Evolutionary conservation across 805 yeast genomes (phyloP).

Genomic region (Martiniozyma abietophila): DNA sequence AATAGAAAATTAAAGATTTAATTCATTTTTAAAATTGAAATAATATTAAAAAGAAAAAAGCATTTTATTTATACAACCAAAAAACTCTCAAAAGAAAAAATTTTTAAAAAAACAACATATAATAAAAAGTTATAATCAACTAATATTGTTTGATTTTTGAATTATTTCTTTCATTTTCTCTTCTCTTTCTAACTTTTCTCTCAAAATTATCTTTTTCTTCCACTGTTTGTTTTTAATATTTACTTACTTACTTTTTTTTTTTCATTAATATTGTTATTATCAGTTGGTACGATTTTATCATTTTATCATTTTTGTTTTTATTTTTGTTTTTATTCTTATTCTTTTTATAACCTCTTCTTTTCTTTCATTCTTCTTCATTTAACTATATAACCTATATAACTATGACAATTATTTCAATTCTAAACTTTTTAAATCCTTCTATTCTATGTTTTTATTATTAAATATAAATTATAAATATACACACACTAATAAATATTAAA

Average conservation of each 20-base stretch:
- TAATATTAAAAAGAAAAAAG: too few species aligned
- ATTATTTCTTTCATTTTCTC: slow-evolving; percentile 16
- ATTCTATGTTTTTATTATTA: too few species aligned
- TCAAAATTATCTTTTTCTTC: slow-evolving; percentile 4
- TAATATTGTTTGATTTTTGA: too few species aligned
- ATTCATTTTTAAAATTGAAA: too few species aligned
- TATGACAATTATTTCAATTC: not conserved
- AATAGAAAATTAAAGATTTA: too few species aligned
- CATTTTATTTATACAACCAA: too few species aligned
- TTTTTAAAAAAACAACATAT: too few species aligned
- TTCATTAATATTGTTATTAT: slow-evolving; percentile 1
- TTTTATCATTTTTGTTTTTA: too few species aligned
- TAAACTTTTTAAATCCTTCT: too few species aligned
- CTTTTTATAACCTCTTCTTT: not conserved
- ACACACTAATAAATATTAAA: not conserved
- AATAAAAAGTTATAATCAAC: slow-evolving; percentile 23
- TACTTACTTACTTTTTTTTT: slow-evolving; percentile 2
- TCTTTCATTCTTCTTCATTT: not conserved
- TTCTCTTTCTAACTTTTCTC: slow-evolving; percentile 21
- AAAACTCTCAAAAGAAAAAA: too few species aligned
- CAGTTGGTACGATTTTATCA: too few species aligned
- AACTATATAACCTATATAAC: not conserved
- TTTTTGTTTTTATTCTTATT: slow-evolving; percentile 3
- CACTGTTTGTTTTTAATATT: slow-evolving; percentile 3
- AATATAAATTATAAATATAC: not conserved